Evolutionary conservation across 495 filamentous ascomycete genomes (phyloP), one percentile per base, ranked within the genome.

Genomic region (Pyronema domesticum): DNA sequence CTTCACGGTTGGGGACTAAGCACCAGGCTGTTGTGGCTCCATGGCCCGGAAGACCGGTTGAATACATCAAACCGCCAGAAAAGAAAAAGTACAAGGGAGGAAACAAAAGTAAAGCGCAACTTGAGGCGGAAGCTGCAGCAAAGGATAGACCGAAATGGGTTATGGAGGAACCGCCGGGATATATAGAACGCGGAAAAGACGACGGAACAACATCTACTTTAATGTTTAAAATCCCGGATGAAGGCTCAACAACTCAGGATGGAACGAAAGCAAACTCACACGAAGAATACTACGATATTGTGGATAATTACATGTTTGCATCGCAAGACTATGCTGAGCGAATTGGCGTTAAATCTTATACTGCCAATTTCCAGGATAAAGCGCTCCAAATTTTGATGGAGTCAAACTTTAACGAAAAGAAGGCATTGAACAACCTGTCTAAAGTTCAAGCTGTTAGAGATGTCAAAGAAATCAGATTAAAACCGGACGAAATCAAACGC

Each of bases 111-210:
- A 93, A 89, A 62, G 88, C 93, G 54, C 82, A 81, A 4, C 61
- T 85, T 13, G 89, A 95, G 68, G 82, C 81, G 5, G 86, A 91
- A 52, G 87, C 83, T 54, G 78, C 81, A 53, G 77, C 76, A 58
- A 86, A 89, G 57, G 82, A 79, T 49, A 81, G 87, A 30, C 91
- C 93, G 3, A 86, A 84, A 67, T 95, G 86, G 85, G 76, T 95
- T 17, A 79, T 86, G 73, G 93, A 98, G 61, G 86, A 89, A 66
- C 91, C 91, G 0, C 64, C 74, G 6, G 91, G 93, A 17, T 99
- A 89, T 63, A 72, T 95, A 13, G 73, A 72, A 35, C 79, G 91
- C 37, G 91, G 91, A 15, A 85, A 89, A 56, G 89, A 95, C 63
- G 67, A 69, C 44, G 70, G 46, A 65, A 64, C 39, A 68, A 74